Conservation (phyloP, 2,329 filamentous ascomycete genomes). For the Anthostomella pinea region DNA sequence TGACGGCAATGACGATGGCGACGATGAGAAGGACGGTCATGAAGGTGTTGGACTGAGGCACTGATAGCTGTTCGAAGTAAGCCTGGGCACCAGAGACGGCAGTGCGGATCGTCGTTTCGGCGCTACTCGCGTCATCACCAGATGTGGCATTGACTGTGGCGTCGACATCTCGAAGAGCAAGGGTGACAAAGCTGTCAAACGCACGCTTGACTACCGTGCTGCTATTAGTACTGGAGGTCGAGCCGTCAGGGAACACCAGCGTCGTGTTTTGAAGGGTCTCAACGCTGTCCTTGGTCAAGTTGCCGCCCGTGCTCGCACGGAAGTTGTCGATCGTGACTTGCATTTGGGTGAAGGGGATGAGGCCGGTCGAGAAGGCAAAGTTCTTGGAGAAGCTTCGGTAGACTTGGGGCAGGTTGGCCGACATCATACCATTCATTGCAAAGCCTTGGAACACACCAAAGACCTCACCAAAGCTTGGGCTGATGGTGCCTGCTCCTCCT, state of each 20-base stretch:
- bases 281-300: constrained; percentile 78
- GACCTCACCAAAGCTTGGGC: constrained; percentile 82
- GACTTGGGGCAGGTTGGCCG: constrained; percentile 79
- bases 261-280: constrained; percentile 72
- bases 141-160: constrained; percentile 41
- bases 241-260: constrained; percentile 65
- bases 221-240: constrained; percentile 42
- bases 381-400: constrained; percentile 91
- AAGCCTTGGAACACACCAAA: constrained; percentile 90
- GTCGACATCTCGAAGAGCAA: constrained; percentile 53
- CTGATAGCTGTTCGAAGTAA: constrained; percentile 78
- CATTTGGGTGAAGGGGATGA: constrained; percentile 79
- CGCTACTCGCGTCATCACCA: constrained; percentile 14
- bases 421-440: constrained; percentile 95
- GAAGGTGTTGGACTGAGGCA: constrained; percentile 88
- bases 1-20: constrained; percentile 78
- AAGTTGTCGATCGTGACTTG: constrained; percentile 83
- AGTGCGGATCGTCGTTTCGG: constrained; percentile 37
- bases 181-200: constrained; percentile 42
- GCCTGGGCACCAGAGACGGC: constrained; percentile 74
- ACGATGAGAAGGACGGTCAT: constrained; percentile 92
- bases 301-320: constrained; percentile 76
- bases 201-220: constrained; percentile 53
- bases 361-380: constrained; percentile 85
- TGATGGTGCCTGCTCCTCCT: constrained; percentile 61